phyloP scores from a whole-genome alignment of 306 rosid species.

The Begonia masoniana region DNA sequence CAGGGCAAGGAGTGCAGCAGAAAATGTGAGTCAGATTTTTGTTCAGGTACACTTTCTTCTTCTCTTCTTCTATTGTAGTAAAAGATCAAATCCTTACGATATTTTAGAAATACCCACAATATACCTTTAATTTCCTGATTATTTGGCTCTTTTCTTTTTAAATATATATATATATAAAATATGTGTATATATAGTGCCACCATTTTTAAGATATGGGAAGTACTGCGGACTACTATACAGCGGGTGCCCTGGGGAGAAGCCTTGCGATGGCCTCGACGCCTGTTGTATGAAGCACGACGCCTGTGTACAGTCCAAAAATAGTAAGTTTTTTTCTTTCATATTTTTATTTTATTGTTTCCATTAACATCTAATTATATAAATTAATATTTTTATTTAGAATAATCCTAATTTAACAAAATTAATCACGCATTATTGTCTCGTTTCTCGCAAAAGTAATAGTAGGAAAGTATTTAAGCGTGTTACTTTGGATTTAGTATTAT shows the following conservation, averaged over 20 bases:
- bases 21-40: conserved; percentile 80
- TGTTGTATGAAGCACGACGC: too few species aligned
- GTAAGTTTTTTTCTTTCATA: conserved; percentile 26
- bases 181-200: conserved; percentile 42
- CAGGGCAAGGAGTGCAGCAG: conserved; percentile 83
- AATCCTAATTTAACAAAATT: neutral
- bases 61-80: neutral
- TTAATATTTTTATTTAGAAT: too few species aligned
- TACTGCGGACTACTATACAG: conserved; percentile 82
- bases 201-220: conserved; percentile 77
- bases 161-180: too few species aligned
- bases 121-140: too few species aligned
- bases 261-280: conserved; percentile 66
- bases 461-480: too few species aligned
- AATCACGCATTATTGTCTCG: neutral
- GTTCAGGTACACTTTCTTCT: conserved; percentile 41
- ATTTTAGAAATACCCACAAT: too few species aligned
- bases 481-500: neutral
- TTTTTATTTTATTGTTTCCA: neutral
- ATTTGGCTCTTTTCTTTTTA: neutral
- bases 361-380: neutral
- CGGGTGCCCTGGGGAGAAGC: conserved; percentile 90
- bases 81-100: too few species aligned
- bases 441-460: neutral
- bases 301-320: conserved; percentile 35